Percentiles rank a stretch among this genome's conserved stretches.
These are phyloP conservation scores for Paxillus involutus DNA, from an alignment of 768 basidiomycete species.

Conservation along the genomic window DNA sequence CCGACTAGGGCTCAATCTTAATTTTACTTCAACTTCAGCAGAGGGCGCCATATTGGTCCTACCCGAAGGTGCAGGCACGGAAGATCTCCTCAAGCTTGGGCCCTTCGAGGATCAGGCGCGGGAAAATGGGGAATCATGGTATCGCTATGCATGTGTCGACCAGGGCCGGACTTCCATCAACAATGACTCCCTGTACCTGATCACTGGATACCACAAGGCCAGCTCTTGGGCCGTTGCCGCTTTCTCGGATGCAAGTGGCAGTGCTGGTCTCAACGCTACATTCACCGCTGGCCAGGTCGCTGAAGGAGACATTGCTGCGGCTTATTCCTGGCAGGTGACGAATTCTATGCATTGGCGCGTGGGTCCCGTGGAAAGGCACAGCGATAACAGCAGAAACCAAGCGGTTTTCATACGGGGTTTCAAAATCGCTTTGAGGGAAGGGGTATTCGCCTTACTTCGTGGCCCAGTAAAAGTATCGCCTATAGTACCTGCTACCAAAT, in stretches of 20 bases:
- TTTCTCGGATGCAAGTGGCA: not conserved
- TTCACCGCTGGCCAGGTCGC: not conserved
- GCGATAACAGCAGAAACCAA: not conserved
- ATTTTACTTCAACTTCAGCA: not conserved
- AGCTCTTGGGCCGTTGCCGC: constrained; percentile 24
- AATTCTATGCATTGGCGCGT: not conserved
- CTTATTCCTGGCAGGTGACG: not conserved
- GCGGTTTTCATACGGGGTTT: not conserved
- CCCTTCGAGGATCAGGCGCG: too few species aligned
- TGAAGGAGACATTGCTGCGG: not conserved
- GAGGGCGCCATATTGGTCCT: constrained; percentile 30
- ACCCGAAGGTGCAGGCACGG: constrained; percentile 24
- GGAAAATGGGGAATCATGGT: constrained; percentile 23
- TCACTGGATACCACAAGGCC: constrained; percentile 28
- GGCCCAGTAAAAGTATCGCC: not conserved
- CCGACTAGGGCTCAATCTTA: not conserved
- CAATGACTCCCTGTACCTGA: constrained; percentile 20
- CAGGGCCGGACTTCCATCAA: not conserved
- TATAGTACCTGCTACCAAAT: too few species aligned
- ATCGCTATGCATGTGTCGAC: constrained; percentile 12
- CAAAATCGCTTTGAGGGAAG: not conserved
- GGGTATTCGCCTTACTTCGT: not conserved
- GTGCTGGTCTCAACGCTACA: too few species aligned
- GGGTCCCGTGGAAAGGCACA: not conserved
- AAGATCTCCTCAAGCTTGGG: not conserved